These are phyloP conservation scores for Coffea eugenioides DNA, from an alignment of 257 asterid species.

Conservation along the genomic window DNA sequence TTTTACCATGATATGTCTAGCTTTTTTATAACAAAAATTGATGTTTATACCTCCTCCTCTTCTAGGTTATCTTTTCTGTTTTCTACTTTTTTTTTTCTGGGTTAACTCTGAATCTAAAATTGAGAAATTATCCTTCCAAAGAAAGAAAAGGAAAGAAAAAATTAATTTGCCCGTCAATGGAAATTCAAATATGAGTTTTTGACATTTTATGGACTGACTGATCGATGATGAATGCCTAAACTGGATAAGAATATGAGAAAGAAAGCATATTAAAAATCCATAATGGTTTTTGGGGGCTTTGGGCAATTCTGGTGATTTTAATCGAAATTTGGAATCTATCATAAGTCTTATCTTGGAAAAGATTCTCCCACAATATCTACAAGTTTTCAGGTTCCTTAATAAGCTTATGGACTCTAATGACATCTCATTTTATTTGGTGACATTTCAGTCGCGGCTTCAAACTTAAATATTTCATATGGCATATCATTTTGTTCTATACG, in stretches of 20 bases:
- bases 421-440: neutral
- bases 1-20: slow-evolving; percentile 11
- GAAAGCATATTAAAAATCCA: neutral
- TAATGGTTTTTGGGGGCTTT: neutral
- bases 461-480: neutral
- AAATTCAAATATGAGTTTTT: neutral
- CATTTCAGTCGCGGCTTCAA: neutral
- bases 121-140: neutral
- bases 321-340: neutral
- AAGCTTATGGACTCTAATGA: neutral
- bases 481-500: too few relatives aligned
- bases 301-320: neutral
- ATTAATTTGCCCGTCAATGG: neutral
- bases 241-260: neutral
- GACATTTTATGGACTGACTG: neutral
- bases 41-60: neutral
- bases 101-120: neutral
- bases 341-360: neutral
- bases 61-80: neutral
- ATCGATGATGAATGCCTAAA: neutral
- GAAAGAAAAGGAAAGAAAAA: neutral
- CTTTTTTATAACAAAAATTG: neutral
- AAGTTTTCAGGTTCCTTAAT: neutral
- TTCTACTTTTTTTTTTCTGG: neutral
- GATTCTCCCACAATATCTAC: neutral